These are phyloP conservation scores for Kokia cookei DNA, from an alignment of 441 rosid genomes.

Conservation along the genomic window DNA sequence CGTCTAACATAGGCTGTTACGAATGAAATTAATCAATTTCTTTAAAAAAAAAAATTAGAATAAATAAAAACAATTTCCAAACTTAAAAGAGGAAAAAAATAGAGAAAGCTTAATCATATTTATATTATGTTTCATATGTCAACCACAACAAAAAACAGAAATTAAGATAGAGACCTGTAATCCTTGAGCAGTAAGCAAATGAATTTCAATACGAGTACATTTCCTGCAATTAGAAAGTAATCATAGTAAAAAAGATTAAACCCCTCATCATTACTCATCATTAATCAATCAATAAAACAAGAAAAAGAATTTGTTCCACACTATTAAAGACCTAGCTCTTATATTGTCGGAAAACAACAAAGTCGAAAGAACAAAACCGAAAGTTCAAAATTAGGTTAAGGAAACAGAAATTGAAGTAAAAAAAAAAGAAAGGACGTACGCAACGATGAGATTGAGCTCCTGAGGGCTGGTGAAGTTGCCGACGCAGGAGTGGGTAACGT, in stretches of 20 bases:
- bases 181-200: constrained; percentile 83
- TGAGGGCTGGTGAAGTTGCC: constrained; percentile 96
- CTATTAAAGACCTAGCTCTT: background rate
- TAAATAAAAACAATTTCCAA: background rate
- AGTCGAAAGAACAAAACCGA: background rate
- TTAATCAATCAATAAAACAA: background rate
- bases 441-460: constrained; percentile 90
- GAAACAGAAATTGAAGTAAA: background rate
- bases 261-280: background rate
- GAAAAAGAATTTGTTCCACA: background rate
- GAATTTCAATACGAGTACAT: constrained; percentile 96
- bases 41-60: too few relatives aligned
- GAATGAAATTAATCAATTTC: background rate
- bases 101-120: background rate
- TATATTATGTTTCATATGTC: background rate
- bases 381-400: constrained; percentile 15
- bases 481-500: constrained; percentile 93
- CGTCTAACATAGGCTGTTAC: constrained; percentile 92
- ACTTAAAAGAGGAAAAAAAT: background rate
- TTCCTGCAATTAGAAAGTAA: constrained; percentile 47
- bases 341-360: background rate
- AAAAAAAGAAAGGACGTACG: constrained; percentile 34
- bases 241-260: background rate
- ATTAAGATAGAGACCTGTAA: constrained; percentile 55
- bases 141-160: background rate